Conservation (phyloP, 2,329 filamentous ascomycete genomes). For the Colletotrichum australisinense region DNA sequence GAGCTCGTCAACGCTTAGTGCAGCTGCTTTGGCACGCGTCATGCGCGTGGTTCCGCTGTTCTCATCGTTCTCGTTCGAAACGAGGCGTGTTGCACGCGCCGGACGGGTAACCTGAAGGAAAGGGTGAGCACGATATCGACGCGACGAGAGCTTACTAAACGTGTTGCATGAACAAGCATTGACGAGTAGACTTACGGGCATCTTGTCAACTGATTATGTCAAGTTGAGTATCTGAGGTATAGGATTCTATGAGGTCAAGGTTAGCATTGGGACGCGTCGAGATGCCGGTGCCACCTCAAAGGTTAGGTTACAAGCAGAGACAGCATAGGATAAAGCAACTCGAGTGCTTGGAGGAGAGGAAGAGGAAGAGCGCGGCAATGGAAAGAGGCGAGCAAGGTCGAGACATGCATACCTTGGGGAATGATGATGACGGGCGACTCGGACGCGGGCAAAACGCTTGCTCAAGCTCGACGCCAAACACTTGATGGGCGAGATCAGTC, state of each 20-base stretch:
- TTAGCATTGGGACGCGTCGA: constrained; percentile 33
- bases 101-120: constrained; percentile 69
- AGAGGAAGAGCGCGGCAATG: neutral
- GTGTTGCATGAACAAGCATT: neutral
- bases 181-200: constrained; percentile 49
- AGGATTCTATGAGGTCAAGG: constrained; percentile 18
- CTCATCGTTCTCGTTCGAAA: constrained; percentile 95
- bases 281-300: neutral
- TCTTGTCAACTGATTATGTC: constrained; percentile 40
- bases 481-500: constrained; percentile 20
- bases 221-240: constrained; percentile 7
- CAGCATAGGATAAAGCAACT: neutral
- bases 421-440: constrained; percentile 32
- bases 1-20: constrained; percentile 73
- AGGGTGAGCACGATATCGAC: constrained; percentile 39
- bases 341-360: neutral
- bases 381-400: neutral
- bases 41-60: constrained; percentile 84
- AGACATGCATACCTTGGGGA: constrained; percentile 31
- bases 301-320: neutral
- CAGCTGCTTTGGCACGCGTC: constrained; percentile 92
- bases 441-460: constrained; percentile 28
- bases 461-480: constrained; percentile 29
- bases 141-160: constrained; percentile 8
- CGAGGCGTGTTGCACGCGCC: constrained; percentile 75